Conservation (phyloP, 2,329 filamentous ascomycete genomes). For the Pseudogymnoascus sp. region DNA sequence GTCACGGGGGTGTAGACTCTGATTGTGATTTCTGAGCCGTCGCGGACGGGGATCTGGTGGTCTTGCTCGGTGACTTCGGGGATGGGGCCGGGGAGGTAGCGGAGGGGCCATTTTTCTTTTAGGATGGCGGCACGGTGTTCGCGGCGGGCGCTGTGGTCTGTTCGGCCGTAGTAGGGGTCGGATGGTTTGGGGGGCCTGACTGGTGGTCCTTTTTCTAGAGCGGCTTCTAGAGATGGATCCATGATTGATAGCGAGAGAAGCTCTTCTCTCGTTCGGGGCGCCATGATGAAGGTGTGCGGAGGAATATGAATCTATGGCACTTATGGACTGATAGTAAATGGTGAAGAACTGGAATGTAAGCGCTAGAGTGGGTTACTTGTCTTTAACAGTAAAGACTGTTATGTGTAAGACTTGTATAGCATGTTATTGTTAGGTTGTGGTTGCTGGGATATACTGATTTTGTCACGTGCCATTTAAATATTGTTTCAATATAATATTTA, state of each 20-base stretch:
- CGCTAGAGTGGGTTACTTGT: not conserved
- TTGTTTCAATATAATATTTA: no score
- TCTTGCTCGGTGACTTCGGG: conserved; percentile 14
- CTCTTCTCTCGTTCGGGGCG: conserved; percentile 11
- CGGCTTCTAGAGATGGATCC: conserved; percentile 10
- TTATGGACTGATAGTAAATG: not conserved
- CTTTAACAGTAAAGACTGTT: not conserved
- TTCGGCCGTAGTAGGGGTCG: conserved; percentile 13
- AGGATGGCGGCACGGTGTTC: conserved; percentile 11
- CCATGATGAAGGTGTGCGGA: conserved; percentile 5
- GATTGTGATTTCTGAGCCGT: conserved; percentile 27
- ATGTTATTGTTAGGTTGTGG: no score
- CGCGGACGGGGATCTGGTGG: conserved; percentile 28
- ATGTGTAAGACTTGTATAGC: not conserved
- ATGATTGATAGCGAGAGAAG: conserved; percentile 11
- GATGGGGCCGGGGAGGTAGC: conserved; percentile 12
- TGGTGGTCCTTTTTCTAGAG: conserved; percentile 10
- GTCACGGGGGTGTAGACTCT: conserved; percentile 28
- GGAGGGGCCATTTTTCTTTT: conserved; percentile 9
- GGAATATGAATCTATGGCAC: not conserved
- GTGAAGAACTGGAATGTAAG: not conserved
- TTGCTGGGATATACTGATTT: no score
- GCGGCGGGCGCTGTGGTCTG: conserved; percentile 11
- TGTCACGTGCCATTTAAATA: no score
- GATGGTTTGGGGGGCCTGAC: conserved; percentile 6